Evolutionary conservation across 176 grass and related monocot species (phyloP), one percentile per base, ranked within the genome.

Genomic region (Phyllostachys edulis): DNA sequence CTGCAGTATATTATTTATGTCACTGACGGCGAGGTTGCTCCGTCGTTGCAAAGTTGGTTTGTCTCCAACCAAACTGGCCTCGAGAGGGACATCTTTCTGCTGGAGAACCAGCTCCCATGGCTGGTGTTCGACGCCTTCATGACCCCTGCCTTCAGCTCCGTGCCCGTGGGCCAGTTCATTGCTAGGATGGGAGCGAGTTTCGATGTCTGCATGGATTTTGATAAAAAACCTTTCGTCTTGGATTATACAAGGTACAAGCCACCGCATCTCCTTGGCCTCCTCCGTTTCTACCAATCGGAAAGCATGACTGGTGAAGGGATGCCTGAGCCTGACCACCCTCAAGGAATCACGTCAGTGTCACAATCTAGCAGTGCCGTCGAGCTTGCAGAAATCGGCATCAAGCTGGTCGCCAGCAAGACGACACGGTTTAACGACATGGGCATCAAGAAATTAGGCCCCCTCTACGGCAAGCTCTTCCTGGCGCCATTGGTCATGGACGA

Each of bases 21-120:
- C 1, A 9, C 40, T 41, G 7, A 0, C 8, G 40, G 40, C 40
- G 0, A 41, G 7, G 40, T 41, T 41, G 40, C 40, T 41, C 40
- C 7, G 7, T 9, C 40, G 7, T 41, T 41, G 40, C 0, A 0
- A 41, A 9, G 40, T 41, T 9, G 1, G 40, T 41, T 41, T 41
- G 0, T 9, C 7, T 41, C 7, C 40, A 41, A 41, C 40, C 7
- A 2, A 41, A 0, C 7, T 41, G 40, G 1, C 40, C 7, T 50
- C 47, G 0, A 0, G 11, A 50, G 14, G 41, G 68, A 82, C 15
- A 46, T 73, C 2, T 47, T 82, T 24, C n/a, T 62, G 37, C 15
- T 73, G 0, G 80, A 82, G 68, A 82, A 73, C 52, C 80, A 73
- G 23, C 20, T 82, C 40, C 80, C 80, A 0, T 73, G 80, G 80